phyloP scores from a whole-genome alignment of 768 basidiomycete species.

The Amanita molliuscula region DNA sequence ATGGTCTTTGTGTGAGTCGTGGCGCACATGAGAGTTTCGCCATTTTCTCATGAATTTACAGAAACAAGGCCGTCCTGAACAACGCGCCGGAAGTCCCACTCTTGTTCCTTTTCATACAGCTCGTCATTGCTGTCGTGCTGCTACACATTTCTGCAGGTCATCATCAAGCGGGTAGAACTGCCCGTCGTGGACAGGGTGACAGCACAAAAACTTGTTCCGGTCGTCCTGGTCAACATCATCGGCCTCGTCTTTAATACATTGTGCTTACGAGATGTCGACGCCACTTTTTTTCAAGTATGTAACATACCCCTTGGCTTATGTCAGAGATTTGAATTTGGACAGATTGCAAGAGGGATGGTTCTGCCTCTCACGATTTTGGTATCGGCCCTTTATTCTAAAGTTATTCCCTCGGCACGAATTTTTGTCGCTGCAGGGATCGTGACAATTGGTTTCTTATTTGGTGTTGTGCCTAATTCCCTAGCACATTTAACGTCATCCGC shows the following conservation, averaged over 20 bases:
- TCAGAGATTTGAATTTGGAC: background rate
- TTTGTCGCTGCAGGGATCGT: constrained; percentile 53
- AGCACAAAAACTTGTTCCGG: constrained; percentile 50
- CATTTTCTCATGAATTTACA: constrained; percentile 18
- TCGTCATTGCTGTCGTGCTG: constrained; percentile 57
- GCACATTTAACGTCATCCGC: constrained; percentile 33
- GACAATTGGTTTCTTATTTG: constrained; percentile 68
- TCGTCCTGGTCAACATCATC: constrained; percentile 59
- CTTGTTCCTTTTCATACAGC: constrained; percentile 56
- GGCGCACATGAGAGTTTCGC: background rate
- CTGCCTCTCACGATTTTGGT: constrained; percentile 75
- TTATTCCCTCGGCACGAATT: constrained; percentile 42
- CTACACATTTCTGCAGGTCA: constrained; percentile 41
- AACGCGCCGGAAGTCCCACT: constrained; percentile 57
- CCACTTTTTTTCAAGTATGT: constrained; percentile 68
- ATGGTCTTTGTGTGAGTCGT: constrained; percentile 41
- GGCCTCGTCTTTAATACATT: constrained; percentile 75
- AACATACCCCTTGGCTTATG: background rate
- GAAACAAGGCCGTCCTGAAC: constrained; percentile 70
- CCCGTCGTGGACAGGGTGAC: constrained; percentile 41
- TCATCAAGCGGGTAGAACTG: constrained; percentile 43
- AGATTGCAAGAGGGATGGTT: constrained; percentile 81
- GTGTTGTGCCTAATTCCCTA: constrained; percentile 47
- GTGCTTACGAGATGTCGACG: constrained; percentile 69
- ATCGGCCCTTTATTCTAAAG: constrained; percentile 47